These are phyloP conservation scores for Phytophthora meadii DNA, from an alignment of 352 stramenopile species.

Conservation along the genomic window DNA sequence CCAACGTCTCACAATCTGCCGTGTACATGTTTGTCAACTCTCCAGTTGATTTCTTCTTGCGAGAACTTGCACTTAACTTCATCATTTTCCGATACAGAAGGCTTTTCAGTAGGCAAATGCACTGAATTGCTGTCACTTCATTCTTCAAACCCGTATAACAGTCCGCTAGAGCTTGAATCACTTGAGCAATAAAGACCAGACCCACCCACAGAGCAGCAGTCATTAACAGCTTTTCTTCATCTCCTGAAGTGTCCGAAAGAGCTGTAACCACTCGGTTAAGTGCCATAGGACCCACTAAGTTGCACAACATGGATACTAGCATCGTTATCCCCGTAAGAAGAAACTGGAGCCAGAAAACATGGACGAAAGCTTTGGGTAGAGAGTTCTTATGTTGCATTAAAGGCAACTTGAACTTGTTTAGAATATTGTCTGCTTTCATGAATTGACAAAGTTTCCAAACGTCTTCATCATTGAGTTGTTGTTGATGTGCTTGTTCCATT, in stretches of 20 bases:
- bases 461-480: conserved; percentile 49
- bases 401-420: conserved; percentile 26
- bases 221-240: conserved; percentile 7
- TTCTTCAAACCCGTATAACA: conserved; percentile 49
- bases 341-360: conserved; percentile 44
- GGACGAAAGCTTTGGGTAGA: conserved; percentile 35
- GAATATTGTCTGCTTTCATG: conserved; percentile 28
- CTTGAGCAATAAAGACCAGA: conserved; percentile 51
- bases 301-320: conserved; percentile 48
- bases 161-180: conserved; percentile 56
- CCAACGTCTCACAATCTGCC: conserved; percentile 49
- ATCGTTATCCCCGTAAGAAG: conserved; percentile 43
- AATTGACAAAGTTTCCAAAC: conserved; percentile 41
- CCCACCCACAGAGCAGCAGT: conserved; percentile 24
- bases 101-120: conserved; percentile 47
- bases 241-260: conserved; percentile 24
- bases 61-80: conserved; percentile 42
- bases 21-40: conserved; percentile 67
- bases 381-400: conserved; percentile 26
- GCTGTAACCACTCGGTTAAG: conserved; percentile 47
- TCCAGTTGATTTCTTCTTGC: conserved; percentile 44
- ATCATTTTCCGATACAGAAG: conserved; percentile 57
- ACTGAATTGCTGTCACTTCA: conserved; percentile 59
- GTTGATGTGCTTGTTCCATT: conserved; percentile 44
- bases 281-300: conserved; percentile 50